These are phyloP conservation scores for Byssothecium circinans DNA, from an alignment of 2,329 filamentous ascomycete genomes.

Conservation along the genomic window DNA sequence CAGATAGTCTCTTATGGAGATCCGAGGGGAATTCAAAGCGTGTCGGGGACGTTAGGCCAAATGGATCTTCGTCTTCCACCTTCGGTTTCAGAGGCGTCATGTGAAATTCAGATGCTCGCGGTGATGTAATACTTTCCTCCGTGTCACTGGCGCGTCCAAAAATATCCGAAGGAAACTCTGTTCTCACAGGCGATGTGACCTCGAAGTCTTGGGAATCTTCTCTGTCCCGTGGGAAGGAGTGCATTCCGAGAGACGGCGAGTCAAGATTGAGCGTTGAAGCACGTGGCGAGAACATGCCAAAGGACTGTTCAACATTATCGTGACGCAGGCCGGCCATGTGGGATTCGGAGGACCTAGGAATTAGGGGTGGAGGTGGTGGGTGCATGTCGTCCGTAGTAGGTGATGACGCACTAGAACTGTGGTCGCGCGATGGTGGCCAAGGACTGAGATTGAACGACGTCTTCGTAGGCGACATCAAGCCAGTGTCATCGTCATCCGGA, in stretches of 20 bases:
- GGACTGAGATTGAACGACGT: constrained; percentile 32
- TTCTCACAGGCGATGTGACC: constrained; percentile 44
- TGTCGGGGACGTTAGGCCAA: constrained; percentile 44
- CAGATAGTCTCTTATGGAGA: constrained; percentile 28
- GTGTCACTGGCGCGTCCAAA: constrained; percentile 29
- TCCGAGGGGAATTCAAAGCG: constrained; percentile 40
- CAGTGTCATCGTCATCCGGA: constrained; percentile 18
- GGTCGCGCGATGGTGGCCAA: constrained; percentile 32
- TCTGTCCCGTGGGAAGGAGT: background rate
- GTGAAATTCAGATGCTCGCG: constrained; percentile 40
- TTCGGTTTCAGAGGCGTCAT: constrained; percentile 41
- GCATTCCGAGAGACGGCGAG: background rate
- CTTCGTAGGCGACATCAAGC: constrained; percentile 33
- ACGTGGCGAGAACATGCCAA: constrained; percentile 21
- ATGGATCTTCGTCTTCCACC: constrained; percentile 39
- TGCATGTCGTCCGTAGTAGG: constrained; percentile 14
- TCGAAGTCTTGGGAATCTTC: constrained; percentile 14
- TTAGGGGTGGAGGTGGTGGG: constrained; percentile 21
- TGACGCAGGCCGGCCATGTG: constrained; percentile 14
- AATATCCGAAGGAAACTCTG: constrained; percentile 39
- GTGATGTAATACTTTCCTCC: constrained; percentile 41
- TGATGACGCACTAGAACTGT: constrained; percentile 14
- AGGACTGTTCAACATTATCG: constrained; percentile 17
- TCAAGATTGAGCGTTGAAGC: constrained; percentile 21
- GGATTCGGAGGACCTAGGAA: constrained; percentile 29